These are phyloP conservation scores for Camelina sativa DNA, from an alignment of 345 rosid genomes.

Conservation along the genomic window DNA sequence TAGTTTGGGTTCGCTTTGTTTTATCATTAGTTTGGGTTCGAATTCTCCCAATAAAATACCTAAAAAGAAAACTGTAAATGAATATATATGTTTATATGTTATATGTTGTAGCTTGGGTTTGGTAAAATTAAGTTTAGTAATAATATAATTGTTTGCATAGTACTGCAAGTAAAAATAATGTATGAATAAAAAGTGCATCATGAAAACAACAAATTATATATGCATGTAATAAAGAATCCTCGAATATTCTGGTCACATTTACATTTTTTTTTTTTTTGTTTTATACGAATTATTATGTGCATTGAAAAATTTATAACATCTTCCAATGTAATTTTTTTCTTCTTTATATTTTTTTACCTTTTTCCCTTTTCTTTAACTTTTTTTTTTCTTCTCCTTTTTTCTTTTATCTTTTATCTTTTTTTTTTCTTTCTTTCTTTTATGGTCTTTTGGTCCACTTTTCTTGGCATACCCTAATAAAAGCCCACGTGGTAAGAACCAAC, in stretches of 20 bases:
- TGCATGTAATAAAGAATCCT: slow-evolving; percentile 29
- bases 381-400: background rate
- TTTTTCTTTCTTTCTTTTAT: background rate
- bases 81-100: background rate
- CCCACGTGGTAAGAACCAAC: slow-evolving; percentile 43
- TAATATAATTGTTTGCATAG: background rate
- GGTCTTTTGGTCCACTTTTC: slow-evolving; percentile 48
- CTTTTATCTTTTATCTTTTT: background rate
- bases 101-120: background rate
- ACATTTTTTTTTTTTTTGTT: slow-evolving; percentile 23
- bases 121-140: background rate
- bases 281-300: slow-evolving; percentile 25
- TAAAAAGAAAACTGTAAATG: background rate
- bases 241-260: slow-evolving; percentile 29
- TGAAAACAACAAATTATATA: slow-evolving; percentile 26
- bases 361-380: slow-evolving; percentile 28
- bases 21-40: background rate
- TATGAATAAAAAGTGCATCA: slow-evolving; percentile 28
- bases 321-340: slow-evolving; percentile 29
- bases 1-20: too few relatives aligned
- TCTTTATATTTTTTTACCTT: slow-evolving; percentile 16
- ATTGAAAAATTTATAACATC: slow-evolving; percentile 20
- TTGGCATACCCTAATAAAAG: slow-evolving; percentile 39
- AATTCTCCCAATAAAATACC: background rate
- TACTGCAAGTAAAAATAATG: slow-evolving; percentile 1